phyloP scores from a whole-genome alignment of 1,139 yeast genomes.

The Zygosaccharomyces sapae region DNA sequence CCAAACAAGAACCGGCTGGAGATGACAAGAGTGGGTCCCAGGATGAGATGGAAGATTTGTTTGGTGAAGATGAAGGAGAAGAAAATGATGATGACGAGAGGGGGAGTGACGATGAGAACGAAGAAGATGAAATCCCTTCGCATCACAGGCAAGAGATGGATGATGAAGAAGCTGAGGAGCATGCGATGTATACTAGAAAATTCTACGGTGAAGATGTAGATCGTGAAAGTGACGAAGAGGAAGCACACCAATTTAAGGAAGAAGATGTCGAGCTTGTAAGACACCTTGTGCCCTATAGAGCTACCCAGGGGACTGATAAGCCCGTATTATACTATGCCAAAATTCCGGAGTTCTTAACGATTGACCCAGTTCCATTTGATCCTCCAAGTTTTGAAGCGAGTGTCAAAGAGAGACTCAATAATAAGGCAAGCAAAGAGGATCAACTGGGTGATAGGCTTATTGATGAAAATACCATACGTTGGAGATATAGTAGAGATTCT shows the following conservation, averaged over 20 bases:
- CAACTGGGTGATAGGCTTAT: conserved; percentile 52
- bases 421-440: conserved; percentile 37
- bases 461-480: conserved; percentile 81
- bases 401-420: conserved; percentile 39
- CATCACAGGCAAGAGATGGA: conserved; percentile 20
- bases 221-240: conserved; percentile 39
- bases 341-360: conserved; percentile 75
- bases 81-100: conserved; percentile 37
- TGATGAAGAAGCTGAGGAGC: conserved; percentile 35
- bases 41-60: conserved; percentile 40
- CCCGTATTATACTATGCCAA: conserved; percentile 53
- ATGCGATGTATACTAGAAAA: conserved; percentile 35
- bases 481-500: conserved; percentile 77
- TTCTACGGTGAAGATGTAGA: conserved; percentile 36
- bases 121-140: conserved; percentile 13
- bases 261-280: conserved; percentile 67
- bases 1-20: conserved; percentile 3
- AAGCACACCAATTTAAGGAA: conserved; percentile 43
- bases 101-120: conserved; percentile 25
- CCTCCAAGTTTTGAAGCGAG: conserved; percentile 56
- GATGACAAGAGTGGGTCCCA: conserved; percentile 7
- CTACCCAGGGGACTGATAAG: conserved; percentile 39
- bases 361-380: conserved; percentile 86
- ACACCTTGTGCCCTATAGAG: conserved; percentile 49
- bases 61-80: conserved; percentile 51